phyloP scores from a whole-genome alignment of 768 basidiomycete species.

The Crassisporium funariophilum region DNA sequence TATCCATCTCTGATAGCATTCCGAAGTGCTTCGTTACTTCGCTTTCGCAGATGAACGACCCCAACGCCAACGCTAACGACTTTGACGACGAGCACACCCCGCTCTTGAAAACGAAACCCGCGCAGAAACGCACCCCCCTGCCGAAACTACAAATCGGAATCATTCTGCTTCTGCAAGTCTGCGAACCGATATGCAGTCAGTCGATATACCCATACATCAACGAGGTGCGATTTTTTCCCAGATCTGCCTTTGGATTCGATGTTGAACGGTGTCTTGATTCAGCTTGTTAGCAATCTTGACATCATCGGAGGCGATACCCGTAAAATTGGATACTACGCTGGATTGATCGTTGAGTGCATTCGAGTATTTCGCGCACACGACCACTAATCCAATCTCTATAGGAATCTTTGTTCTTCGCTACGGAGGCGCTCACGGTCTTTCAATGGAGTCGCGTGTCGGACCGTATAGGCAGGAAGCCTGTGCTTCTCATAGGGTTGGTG shows the following conservation, averaged over 20 bases:
- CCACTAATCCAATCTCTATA: constrained; percentile 18
- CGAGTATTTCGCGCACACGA: background rate
- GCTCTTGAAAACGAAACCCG: constrained; percentile 12
- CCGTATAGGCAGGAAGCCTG: constrained; percentile 49
- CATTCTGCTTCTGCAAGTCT: constrained; percentile 41
- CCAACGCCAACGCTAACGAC: constrained; percentile 15
- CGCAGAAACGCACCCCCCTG: constrained; percentile 31
- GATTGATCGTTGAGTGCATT: constrained; percentile 46
- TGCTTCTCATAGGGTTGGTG: constrained; percentile 46
- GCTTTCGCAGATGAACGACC: background rate
- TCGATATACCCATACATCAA: constrained; percentile 60
- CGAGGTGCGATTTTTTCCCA: constrained; percentile 33
- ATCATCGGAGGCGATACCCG: constrained; percentile 62
- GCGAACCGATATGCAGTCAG: constrained; percentile 48
- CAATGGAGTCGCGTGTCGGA: constrained; percentile 58
- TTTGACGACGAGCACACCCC: constrained; percentile 20
- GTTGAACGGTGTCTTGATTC: background rate
- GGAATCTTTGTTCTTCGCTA: constrained; percentile 56
- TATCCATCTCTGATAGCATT: no score
- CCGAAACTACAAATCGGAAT: constrained; percentile 46
- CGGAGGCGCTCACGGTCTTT: constrained; percentile 48
- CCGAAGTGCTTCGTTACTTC: background rate
- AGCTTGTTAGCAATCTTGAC: constrained; percentile 66
- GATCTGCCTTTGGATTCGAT: background rate
- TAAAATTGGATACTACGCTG: constrained; percentile 70